Base-by-base conservation (phyloP, 192 early-diverging fungal genomes). In the Coemansia javaensis region DNA sequence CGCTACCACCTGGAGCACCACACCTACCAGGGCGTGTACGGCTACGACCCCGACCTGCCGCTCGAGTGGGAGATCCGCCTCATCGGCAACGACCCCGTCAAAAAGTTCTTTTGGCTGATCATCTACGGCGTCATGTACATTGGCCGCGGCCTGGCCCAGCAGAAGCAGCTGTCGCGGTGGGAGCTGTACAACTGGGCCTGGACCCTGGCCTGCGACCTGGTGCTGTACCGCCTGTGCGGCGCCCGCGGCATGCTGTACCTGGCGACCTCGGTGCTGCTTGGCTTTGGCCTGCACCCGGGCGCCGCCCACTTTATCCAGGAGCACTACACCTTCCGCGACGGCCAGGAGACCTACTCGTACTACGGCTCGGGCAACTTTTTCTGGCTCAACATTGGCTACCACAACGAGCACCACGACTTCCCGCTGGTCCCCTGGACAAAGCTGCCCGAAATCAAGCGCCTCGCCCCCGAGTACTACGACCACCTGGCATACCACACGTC, bases 401-500 rank as follows among this genome's bases (percentile, higher is more conserved):
- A 98, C 77, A 95, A 91, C 66, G 94, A 98, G 79, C 94, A 98
- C 81, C 93, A 98, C 76, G 94, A 98, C 70, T 96, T 95, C 77
- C 84, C 77, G 24, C 66, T 81, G 48, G 81, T 95, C 44, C 86
- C 93, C 24, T 93, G 93, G 87, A 83, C 87, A 20, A 80, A 82
- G 53, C 81, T 97, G 28, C 94, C 91, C 13, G 75, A 79, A 22
- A 59, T 95, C 45, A 80, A 85, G 23, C 76, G 78, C 20, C 78
- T 90, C 25, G 94, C 94, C 9, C 78, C 84, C 31, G 90, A 95
- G 67, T 95, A 88, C 63, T 97, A 97, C 74, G 86, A 97, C 54
- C 75, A 77, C 35, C 57, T 95, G 33, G 75, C 82, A 9, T 85
- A 84, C 75, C 84, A 87, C 63, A 85, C 90, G 25, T 91, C 89